phyloP scores from a whole-genome alignment of 208 protist species.

The Wallacemonas rigidus region DNA sequence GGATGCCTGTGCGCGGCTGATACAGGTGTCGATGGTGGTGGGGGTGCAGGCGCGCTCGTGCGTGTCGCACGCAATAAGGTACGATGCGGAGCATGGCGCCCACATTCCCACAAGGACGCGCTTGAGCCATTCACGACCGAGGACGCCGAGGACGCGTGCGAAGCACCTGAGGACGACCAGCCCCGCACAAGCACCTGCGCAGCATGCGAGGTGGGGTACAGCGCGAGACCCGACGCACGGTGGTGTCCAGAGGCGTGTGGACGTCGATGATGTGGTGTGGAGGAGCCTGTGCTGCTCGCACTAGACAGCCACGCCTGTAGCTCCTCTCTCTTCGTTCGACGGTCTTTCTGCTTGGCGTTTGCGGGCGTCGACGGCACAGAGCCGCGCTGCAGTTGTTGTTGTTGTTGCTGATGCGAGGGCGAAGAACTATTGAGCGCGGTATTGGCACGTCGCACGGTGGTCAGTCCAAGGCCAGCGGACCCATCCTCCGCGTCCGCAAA shows the following conservation, averaged over 20 bases:
- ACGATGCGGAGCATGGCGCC: neutral
- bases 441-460: neutral
- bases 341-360: no score
- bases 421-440: constrained; percentile 17
- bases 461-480: neutral
- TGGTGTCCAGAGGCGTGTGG: neutral
- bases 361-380: no score
- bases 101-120: neutral
- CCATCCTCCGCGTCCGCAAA: neutral
- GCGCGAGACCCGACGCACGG: neutral
- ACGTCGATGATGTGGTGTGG: neutral
- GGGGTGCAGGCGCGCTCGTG: neutral
- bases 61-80: neutral
- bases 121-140: constrained; percentile 4
- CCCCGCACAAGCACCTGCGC: constrained; percentile 2
- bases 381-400: no score
- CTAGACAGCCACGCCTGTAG: constrained; percentile 7
- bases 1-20: no score
- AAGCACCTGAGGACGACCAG: constrained; percentile 3
- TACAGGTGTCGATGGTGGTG: neutral
- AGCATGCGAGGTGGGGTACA: neutral
- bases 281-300: constrained; percentile 14
- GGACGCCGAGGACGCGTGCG: constrained; percentile 6
- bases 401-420: no score
- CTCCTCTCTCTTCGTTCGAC: neutral